Conservation (phyloP, 1,139 yeast species). For the Pneumocystis oryctolagi region DNA sequence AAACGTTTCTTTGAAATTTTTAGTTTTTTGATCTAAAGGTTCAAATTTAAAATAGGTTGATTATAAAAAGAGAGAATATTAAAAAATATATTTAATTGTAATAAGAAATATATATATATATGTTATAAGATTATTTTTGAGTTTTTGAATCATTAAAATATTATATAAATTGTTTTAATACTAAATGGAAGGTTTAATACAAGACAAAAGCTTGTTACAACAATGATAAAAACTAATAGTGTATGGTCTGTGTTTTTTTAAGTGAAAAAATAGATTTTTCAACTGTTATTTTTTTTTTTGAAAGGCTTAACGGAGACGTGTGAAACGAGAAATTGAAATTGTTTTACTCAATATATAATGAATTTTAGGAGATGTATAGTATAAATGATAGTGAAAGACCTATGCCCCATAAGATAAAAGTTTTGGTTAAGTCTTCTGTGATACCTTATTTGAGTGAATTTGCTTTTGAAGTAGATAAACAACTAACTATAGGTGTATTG, state of each 20-base stretch:
- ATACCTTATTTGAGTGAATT: neutral
- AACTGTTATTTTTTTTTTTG: neutral
- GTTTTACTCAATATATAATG: neutral
- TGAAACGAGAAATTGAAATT: neutral
- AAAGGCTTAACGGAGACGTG: neutral
- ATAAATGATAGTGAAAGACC: neutral
- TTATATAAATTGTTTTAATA: neutral
- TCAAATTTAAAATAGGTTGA: neutral
- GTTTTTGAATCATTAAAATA: neutral
- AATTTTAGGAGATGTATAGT: neutral
- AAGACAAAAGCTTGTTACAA: neutral
- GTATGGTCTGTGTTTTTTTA: neutral
- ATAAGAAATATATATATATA: neutral
- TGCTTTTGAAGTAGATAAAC: neutral
- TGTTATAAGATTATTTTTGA: neutral
- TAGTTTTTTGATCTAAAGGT: neutral
- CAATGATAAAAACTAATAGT: neutral
- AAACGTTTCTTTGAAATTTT: neutral
- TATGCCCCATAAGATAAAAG: neutral
- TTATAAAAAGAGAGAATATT: neutral
- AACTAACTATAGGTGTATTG: neutral
- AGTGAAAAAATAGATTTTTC: neutral
- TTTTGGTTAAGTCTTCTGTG: neutral
- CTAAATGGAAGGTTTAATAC: neutral
- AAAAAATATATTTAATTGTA: neutral